Evolutionary conservation across 768 basidiomycete genomes (phyloP).

Genomic region (Tulasnella sp.): DNA sequence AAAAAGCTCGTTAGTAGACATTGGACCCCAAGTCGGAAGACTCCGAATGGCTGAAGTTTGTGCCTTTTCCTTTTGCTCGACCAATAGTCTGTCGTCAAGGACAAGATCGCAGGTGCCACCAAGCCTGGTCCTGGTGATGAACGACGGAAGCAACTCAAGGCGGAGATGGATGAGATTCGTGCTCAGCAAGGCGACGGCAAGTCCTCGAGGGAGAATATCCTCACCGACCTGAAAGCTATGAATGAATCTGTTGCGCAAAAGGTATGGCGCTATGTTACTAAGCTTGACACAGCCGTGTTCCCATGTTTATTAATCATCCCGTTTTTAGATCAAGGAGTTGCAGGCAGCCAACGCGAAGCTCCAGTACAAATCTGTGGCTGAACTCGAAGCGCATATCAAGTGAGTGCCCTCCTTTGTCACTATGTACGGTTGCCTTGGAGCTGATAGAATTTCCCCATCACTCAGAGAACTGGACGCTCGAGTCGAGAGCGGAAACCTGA

Average conservation of each 20-base stretch:
- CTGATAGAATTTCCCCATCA: no score
- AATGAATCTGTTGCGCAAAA: slow-evolving; percentile 76
- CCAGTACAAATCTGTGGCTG: slow-evolving; percentile 67
- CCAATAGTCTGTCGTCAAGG: slow-evolving; percentile 51
- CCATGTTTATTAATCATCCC: background rate
- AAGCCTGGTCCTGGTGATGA: slow-evolving; percentile 60
- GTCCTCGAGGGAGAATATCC: slow-evolving; percentile 50
- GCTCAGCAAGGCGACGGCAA: slow-evolving; percentile 71
- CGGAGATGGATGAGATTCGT: slow-evolving; percentile 72
- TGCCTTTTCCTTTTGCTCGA: background rate
- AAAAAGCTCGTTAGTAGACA: slow-evolving; percentile 54
- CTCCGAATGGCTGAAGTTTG: background rate
- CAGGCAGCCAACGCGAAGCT: slow-evolving; percentile 69
- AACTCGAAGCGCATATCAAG: slow-evolving; percentile 82
- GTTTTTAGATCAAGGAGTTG: slow-evolving; percentile 72
- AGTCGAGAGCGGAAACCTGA: slow-evolving; percentile 85
- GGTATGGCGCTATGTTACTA: slow-evolving; percentile 31
- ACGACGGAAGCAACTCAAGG: slow-evolving; percentile 54
- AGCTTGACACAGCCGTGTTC: background rate
- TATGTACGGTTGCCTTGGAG: background rate
- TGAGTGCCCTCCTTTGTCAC: no score
- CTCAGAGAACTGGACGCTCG: slow-evolving; percentile 71
- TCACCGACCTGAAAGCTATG: slow-evolving; percentile 67
- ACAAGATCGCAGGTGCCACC: slow-evolving; percentile 57
- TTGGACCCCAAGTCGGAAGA: background rate